A percentile compares a stretch with the other conserved stretches of the same genome.
Evolutionary conservation across 495 filamentous ascomycete species (phyloP).

Genomic region (Tricharina praecox): DNA sequence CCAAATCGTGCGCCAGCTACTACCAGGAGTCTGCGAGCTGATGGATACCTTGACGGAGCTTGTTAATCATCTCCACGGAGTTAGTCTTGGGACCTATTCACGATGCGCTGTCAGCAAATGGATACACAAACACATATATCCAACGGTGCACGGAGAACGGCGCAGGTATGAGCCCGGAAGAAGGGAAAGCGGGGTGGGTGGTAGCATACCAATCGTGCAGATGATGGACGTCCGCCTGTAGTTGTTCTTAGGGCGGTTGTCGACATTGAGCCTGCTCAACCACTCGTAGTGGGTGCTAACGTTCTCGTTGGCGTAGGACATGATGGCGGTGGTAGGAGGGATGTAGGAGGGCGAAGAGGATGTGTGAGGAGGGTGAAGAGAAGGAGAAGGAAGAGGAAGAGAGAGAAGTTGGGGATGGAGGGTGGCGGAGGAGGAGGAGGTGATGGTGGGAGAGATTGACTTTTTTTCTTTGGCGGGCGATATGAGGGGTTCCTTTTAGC

Average conservation of each 20-base stretch:
- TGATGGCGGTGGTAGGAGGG: neutral
- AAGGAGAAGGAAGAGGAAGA: neutral
- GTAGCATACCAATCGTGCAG: constrained; percentile 72
- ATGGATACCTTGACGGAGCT: constrained; percentile 55
- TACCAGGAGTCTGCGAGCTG: no score
- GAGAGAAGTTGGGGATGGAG: neutral
- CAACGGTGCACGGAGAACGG: no score
- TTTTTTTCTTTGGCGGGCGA: no score
- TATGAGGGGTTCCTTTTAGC: no score
- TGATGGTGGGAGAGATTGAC: no score
- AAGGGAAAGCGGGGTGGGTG: no score
- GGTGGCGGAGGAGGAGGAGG: neutral
- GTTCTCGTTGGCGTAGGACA: constrained; percentile 12
- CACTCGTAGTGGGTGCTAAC: constrained; percentile 68
- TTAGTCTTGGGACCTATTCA: constrained; percentile 80
- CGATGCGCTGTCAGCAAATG: neutral
- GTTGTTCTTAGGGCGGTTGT: constrained; percentile 54
- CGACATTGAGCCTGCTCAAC: constrained; percentile 50
- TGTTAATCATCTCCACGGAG: constrained; percentile 87
- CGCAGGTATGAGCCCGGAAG: no score
- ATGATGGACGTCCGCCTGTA: constrained; percentile 96
- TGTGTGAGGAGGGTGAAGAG: neutral
- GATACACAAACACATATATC: no score
- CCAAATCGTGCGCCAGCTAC: no score
- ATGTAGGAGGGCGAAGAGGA: neutral